Evolutionary conservation across 177 flowering plant species (phyloP).

Genomic region (Vitis hybrid): DNA sequence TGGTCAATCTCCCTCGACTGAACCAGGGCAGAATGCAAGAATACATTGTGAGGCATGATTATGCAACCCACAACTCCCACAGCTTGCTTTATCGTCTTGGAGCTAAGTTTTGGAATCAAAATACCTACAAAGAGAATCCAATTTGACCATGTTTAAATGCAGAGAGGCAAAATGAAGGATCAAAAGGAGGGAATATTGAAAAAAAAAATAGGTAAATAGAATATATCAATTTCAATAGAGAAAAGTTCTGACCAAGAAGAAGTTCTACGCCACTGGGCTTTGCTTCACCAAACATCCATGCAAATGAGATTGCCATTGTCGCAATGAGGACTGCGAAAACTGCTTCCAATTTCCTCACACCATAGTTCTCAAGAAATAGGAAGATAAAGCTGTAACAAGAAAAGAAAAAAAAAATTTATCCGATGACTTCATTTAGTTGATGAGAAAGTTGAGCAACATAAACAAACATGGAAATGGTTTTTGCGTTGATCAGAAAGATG

Average conservation of each 20-base stretch:
- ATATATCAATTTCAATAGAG: neutral
- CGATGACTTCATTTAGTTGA: too few relatives aligned
- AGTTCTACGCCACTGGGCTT: slow-evolving; percentile 42
- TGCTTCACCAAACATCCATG: slow-evolving; percentile 55
- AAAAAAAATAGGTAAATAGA: neutral
- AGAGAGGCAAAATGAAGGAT: neutral
- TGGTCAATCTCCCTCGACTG: slow-evolving; percentile 45
- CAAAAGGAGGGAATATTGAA: neutral
- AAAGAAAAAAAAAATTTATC: neutral
- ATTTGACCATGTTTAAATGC: neutral
- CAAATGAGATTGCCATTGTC: slow-evolving; percentile 45
- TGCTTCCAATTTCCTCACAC: slow-evolving; percentile 65
- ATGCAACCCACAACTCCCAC: slow-evolving; percentile 56
- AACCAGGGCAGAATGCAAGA: slow-evolving; percentile 53
- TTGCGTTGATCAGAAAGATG: too few relatives aligned
- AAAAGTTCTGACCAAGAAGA: slow-evolving; percentile 33
- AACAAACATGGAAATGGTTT: too few relatives aligned
- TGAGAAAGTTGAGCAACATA: too few relatives aligned
- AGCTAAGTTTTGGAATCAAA: slow-evolving; percentile 43
- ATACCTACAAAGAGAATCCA: slow-evolving; percentile 27
- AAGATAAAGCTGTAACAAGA: slow-evolving; percentile 54
- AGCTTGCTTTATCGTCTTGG: slow-evolving; percentile 44
- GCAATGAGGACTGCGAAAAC: slow-evolving; percentile 49
- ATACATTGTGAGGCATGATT: slow-evolving; percentile 56
- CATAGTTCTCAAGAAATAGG: slow-evolving; percentile 68